These are phyloP conservation scores for Tuber magnatum DNA, from an alignment of 495 filamentous ascomycete genomes.

Conservation along the genomic window DNA sequence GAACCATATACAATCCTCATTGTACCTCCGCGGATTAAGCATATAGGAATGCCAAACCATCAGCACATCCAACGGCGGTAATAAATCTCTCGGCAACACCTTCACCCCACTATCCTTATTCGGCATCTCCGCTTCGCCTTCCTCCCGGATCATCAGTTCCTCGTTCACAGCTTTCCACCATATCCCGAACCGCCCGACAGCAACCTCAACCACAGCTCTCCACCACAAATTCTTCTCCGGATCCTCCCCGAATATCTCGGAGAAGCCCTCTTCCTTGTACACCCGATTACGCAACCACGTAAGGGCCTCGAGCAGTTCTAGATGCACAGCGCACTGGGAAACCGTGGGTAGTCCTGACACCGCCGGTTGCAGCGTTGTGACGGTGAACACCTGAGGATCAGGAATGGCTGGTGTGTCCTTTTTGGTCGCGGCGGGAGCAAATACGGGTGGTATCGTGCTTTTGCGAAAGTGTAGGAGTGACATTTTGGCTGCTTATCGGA, in stretches of 20 bases:
- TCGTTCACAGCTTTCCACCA: conserved; percentile 56
- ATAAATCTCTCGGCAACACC: conserved; percentile 18
- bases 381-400: conserved; percentile 25
- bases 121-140: not conserved
- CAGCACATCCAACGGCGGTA: conserved; percentile 57
- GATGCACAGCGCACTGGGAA: conserved; percentile 58
- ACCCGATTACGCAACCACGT: conserved; percentile 55
- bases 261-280: conserved; percentile 26
- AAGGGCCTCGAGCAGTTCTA: conserved; percentile 68
- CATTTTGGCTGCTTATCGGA: not conserved
- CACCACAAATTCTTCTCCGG: conserved; percentile 63
- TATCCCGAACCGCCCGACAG: conserved; percentile 62
- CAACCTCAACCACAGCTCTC: conserved; percentile 65
- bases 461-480: not conserved
- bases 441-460: conserved; percentile 8
- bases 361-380: conserved; percentile 5
- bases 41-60: conserved; percentile 89
- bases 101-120: conserved; percentile 17
- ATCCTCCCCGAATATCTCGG: conserved; percentile 26
- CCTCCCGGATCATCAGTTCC: conserved; percentile 41
- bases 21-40: conserved; percentile 70
- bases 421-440: conserved; percentile 10
- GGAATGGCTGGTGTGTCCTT: conserved; percentile 28
- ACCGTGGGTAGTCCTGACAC: conserved; percentile 19
- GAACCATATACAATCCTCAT: conserved; percentile 67